phyloP scores from a whole-genome alignment of 208 protist species.

The Angomonas deanei region DNA sequence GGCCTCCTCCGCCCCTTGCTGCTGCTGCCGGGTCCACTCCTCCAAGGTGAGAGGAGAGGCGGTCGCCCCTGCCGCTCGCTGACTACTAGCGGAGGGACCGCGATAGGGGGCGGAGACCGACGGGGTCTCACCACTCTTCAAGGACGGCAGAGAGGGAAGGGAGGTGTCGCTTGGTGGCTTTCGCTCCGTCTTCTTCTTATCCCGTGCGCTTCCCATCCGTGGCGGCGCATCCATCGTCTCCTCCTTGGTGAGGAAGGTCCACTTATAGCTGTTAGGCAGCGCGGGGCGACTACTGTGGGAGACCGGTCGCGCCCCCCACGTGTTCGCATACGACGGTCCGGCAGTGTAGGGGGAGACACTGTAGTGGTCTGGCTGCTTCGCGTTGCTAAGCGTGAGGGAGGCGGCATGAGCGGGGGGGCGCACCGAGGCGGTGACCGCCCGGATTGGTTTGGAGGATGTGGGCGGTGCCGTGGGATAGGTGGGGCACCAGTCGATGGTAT shows the following conservation, averaged over 20 bases:
- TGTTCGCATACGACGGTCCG: not conserved
- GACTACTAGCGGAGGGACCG: no score
- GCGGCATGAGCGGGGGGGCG: not conserved
- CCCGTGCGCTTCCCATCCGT: not conserved
- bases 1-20: not conserved
- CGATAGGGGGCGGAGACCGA: no score
- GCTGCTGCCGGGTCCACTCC: not conserved
- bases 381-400: conserved; percentile 15
- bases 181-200: not conserved
- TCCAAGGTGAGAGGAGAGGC: not conserved
- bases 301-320: not conserved
- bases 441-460: not conserved
- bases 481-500: not conserved
- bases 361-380: conserved; percentile 16
- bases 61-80: no score
- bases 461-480: not conserved
- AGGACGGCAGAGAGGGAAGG: not conserved
- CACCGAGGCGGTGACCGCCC: not conserved
- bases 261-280: not conserved
- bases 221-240: not conserved
- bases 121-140: no score
- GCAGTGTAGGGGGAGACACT: not conserved
- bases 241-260: conserved; percentile 3
- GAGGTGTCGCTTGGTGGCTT: not conserved
- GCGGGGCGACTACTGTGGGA: not conserved